Conservation (phyloP, 2,329 filamentous ascomycete genomes). For the Ophiostoma ulmi region DNA sequence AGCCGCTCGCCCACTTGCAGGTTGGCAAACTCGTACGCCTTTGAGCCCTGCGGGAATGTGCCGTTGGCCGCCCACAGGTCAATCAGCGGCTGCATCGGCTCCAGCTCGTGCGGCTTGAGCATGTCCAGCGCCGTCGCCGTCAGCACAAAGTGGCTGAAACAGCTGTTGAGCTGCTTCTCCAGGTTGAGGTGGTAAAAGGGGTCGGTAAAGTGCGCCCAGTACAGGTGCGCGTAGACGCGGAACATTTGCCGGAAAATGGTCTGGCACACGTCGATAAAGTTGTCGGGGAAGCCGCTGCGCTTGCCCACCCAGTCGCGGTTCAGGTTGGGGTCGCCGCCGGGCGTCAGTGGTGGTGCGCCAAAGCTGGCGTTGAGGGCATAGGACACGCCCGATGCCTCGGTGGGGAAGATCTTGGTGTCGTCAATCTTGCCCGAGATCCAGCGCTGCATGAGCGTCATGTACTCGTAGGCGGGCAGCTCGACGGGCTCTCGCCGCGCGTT, state of each 20-base stretch:
- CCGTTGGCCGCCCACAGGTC: slow-evolving; percentile 88
- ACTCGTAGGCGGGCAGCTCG: slow-evolving; percentile 86
- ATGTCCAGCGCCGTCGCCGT: slow-evolving; percentile 77
- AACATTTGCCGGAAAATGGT: slow-evolving; percentile 98
- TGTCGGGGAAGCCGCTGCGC: slow-evolving; percentile 83
- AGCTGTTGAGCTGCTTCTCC: slow-evolving; percentile 78
- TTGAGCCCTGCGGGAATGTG: slow-evolving; percentile 72
- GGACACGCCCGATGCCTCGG: slow-evolving; percentile 67
- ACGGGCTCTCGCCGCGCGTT: slow-evolving; percentile 82
- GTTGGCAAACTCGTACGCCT: slow-evolving; percentile 62
- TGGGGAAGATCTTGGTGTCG: slow-evolving; percentile 84
- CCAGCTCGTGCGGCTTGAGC: slow-evolving; percentile 81
- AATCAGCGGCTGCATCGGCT: slow-evolving; percentile 92
- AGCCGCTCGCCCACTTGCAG: slow-evolving; percentile 55
- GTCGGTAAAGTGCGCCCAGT: slow-evolving; percentile 89
- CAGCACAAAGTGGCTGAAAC: slow-evolving; percentile 78
- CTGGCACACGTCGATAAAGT: slow-evolving; percentile 86
- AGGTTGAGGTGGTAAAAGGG: slow-evolving; percentile 79
- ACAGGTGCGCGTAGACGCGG: slow-evolving; percentile 94
- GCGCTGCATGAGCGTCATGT: slow-evolving; percentile 91
- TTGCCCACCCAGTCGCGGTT: slow-evolving; percentile 69
- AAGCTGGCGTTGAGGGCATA: slow-evolving; percentile 54
- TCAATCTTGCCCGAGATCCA: slow-evolving; percentile 97
- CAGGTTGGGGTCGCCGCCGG: slow-evolving; percentile 11
- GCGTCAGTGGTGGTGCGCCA: slow-evolving; percentile 7